Evolutionary conservation across 1,284 basidiomycete species (phyloP), one percentile per base, ranked within the genome.

Genomic region (Cutaneotrichosporon dermatis): DNA sequence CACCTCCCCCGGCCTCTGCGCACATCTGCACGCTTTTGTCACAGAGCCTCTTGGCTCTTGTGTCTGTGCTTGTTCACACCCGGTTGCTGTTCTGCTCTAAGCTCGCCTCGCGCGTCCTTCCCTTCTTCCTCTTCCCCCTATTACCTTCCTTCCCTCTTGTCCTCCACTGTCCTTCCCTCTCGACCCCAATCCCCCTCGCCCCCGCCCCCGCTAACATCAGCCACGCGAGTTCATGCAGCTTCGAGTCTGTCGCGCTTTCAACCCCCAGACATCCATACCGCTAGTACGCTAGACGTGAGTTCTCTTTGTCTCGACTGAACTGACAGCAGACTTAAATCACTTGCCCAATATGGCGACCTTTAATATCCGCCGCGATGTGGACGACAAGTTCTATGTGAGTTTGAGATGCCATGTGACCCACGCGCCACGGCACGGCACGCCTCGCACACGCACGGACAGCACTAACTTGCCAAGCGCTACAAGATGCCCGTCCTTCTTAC

Each of bases 311-410:
- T 39, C 10, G 40, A 41, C 15, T 6, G 9, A 13, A 45, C 54
- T 54, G 46, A 56, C 50, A 4, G 5, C 57, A 63, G 64, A 64
- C 64, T 37, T 61, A 61, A 62, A 25, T 34, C 34, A 40, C 41
- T 15, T 58, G 63, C 58, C 66, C 73, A 93, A 79, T 75, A 95
- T 95, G 92, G 88, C 90, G 82, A 85, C 85, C 42, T 82, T 99
- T 65, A 99, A 99, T 83, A 92, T 99, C 79, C 90, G 95, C 81
- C 92, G 95, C 75, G 94, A 98, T 82, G 93, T 98, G 82, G 92
- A 97, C 80, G 84, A 84, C 76, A 80, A 81, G 73, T 82, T 81
- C 72, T 83, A 82, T 73, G 76, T 78, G 61, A 66, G 76, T 69
- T n/a, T 6, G 12, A 36, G 16, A 16, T 8, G 25, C 25, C 25